Evolutionary conservation across 2,329 filamentous ascomycete species (phyloP), one percentile per base, ranked within the genome.

Genomic region (Microcyclospora tardicrescens): DNA sequence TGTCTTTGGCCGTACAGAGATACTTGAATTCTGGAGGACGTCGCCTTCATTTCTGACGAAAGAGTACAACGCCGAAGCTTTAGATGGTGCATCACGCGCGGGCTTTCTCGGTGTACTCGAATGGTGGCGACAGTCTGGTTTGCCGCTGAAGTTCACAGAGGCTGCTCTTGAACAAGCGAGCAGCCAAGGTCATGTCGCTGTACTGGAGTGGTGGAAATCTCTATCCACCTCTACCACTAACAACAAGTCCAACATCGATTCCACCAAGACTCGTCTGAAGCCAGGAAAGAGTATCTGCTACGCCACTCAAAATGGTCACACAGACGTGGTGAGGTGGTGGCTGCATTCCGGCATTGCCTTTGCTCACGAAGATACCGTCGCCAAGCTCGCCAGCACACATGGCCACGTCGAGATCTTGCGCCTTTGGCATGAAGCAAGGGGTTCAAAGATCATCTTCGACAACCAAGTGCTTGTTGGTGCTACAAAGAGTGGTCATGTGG

Each of bases 121-220:
- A 53, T 93, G 85, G 83, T 96, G 89, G 89, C 81, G 82, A 57
- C 72, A 80, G 15, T 84, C 81, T 0, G 82, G 81, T 1, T 68
- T 95, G 2, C 76, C 79, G 2, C 69, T 95, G 14, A 80, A 84
- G 48, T 94, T 91, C 60, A 93, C 83, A 10, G 85, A 94, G 57
- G 72, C 78, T 5, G 84, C 89, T 0, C 72, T 96, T 13, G 89
- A 95, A 60, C 81, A 87, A 53, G 87, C 89, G 24, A 89, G 81
- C 42, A 79, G 79, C 3, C 81, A 84, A 53, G 86, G 87, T 6
- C 82, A 91, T 47, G 69, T 94, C n/a, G 66, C 77, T 6, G 85
- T 95, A 1, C 71, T 96, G 1, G 81, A 93, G 51, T 96, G 89
- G 89, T 96, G 89, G 89, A 83, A 84, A 50, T 79, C 52, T 70